Evolutionary conservation across 2,329 filamentous ascomycete genomes (phyloP), one percentile per base, ranked within the genome.

Genomic region (Pseudogymnoascus sp.): DNA sequence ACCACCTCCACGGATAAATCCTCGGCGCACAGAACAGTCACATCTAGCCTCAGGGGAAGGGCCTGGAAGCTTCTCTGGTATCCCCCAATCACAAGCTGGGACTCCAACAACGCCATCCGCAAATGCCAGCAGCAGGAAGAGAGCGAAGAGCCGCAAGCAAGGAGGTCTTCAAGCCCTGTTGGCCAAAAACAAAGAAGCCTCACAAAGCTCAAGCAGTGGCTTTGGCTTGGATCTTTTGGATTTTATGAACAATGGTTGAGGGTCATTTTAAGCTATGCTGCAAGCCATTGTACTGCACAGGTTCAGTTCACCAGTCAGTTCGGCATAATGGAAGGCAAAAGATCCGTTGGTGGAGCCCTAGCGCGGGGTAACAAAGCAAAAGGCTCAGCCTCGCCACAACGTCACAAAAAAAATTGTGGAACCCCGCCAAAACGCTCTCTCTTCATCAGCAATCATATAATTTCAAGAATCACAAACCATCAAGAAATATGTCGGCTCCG

Each of bases 141-240:
- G 83, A 57, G 81, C 84, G 30, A 87, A 84, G 72, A 80, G 75
- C 62, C 76, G 83, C 62, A 88, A 86, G 71, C 64, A 68, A 21
- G 80, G 82, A 33, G 83, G 82, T 1, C 74, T 89, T n/a, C 82
- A 86, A 68, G 83, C 84, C 57, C 70, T 88, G 38, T 74, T 88
- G 74, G 67, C 67, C 38, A 69, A 65, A 34, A 65, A 66, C 13
- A 69, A 69, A 18, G 64, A 62, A 19, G 57, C 62, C 6, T 61
- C 65, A 30, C 30, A 26, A 18, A 35, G 38, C 9, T 60, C 48
- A 38, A 33, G 62, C 19, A 63, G 64, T 26, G 67, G 65, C 19
- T 69, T 67, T 62, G 71, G 71, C 12, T 65, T 74, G 5, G 69
- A 72, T 62, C 60, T 75, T 38, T 70, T 71, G 68, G 72, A 75